Base-by-base conservation (phyloP, 768 basidiomycete genomes). In the Leccinum truebloodii region DNA sequence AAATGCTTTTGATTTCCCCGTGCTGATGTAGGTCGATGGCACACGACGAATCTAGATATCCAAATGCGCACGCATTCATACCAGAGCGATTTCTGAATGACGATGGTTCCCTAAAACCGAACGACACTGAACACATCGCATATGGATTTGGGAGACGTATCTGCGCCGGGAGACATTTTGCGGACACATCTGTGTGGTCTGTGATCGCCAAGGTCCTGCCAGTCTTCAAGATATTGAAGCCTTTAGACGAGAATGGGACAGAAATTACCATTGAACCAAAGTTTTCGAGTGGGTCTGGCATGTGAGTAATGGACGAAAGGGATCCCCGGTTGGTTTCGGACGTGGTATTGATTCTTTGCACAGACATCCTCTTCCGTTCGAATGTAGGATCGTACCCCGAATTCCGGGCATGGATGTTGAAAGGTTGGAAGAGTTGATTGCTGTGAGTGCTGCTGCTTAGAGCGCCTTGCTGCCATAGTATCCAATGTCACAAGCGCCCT, bases 1-100 rank as follows among this genome's bases (percentile, higher is more conserved):
- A 16, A 18, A 22, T 18, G 14, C 3, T 9, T 0, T 24, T 22
- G 20, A 54, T 22, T 22, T 3, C 14, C 7, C 7, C 34, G 8
- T 54, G 24, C 28, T 14, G 50, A 34, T 37, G 22, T 37, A 54
- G 52, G 52, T 54, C 52, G n/a, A 54, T 54, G 52, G 52, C 52
- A 24, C 52, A 54, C 16, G 52, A 54, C 22, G 52, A 54, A 54
- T 37, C 34, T 18, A 54, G 16, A 20, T 54, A 54, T 2, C 52
- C 52, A 34, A 37, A 37, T 20, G 14, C 52, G 4, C 34, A 54
- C 22, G 22, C 35, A 2, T 54, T 54, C 52, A 37, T 54, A 5
- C 52, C 52, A 20, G 52, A 54, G 22, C 52, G 52, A 37, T 54
- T 54, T 35, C 14, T 54, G 7, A 35, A 54, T 18, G 52, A 54